phyloP scores from a whole-genome alignment of 139 green algal genomes.

The Picochlorum sp. region DNA sequence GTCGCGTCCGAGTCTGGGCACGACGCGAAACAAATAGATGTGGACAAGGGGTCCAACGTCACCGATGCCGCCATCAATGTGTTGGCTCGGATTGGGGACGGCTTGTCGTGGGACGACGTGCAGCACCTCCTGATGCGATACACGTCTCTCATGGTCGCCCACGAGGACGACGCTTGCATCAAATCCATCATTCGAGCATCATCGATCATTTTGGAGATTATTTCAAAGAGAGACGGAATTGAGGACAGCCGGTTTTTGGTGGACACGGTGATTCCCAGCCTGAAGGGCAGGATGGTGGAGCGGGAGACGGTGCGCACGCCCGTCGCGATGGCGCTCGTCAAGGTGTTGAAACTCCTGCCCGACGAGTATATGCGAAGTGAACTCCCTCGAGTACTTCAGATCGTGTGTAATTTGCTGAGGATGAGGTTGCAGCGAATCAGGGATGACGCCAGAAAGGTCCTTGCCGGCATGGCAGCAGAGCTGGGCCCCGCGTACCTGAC shows the following conservation, averaged over 20 bases:
- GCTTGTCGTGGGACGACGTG: slow-evolving; percentile 67
- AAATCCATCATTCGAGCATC: slow-evolving; percentile 52
- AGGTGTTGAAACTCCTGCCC: slow-evolving; percentile 71
- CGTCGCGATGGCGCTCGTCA: slow-evolving; percentile 72
- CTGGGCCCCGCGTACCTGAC: slow-evolving; percentile 69
- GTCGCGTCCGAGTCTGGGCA: slow-evolving; percentile 25
- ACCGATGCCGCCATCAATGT: slow-evolving; percentile 56
- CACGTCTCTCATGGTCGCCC: slow-evolving; percentile 42
- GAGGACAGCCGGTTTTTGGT: slow-evolving; percentile 8
- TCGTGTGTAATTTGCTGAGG: slow-evolving; percentile 57
- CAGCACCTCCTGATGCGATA: slow-evolving; percentile 52
- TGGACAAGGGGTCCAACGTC: slow-evolving; percentile 53
- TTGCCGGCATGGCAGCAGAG: slow-evolving; percentile 57
- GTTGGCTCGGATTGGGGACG: slow-evolving; percentile 38
- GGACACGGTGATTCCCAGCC: slow-evolving; percentile 41
- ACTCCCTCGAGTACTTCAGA: slow-evolving; percentile 61
- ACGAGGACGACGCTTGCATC: slow-evolving; percentile 10
- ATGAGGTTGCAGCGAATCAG: slow-evolving; percentile 54
- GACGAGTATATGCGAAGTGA: slow-evolving; percentile 37
- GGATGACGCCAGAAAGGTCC: slow-evolving; percentile 65
- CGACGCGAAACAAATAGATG: slow-evolving; percentile 41
- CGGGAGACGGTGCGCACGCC: slow-evolving; percentile 47
- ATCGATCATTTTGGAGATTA: slow-evolving; percentile 60
- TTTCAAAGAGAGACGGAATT: neutral
- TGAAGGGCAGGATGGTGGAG: slow-evolving; percentile 45